phyloP scores from a whole-genome alignment of 2,329 filamentous ascomycete genomes.

The Rutstroemia sp. region DNA sequence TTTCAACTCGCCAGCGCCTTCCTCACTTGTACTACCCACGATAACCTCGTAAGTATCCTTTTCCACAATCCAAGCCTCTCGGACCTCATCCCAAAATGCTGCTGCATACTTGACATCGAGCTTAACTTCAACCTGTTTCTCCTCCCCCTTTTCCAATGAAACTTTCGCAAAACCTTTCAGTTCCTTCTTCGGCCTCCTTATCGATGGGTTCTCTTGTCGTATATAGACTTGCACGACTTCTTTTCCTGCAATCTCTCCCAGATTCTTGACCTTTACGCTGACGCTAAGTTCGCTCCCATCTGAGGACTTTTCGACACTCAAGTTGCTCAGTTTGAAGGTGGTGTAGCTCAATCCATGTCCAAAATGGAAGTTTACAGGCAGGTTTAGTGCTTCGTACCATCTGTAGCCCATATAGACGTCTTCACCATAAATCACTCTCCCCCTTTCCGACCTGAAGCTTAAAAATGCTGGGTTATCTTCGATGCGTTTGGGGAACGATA shows the following conservation, averaged over 20 bases:
- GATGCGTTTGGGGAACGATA: conserved; percentile 61
- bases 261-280: conserved; percentile 39
- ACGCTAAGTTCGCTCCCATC: neutral
- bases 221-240: conserved; percentile 54
- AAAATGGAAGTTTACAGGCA: conserved; percentile 65
- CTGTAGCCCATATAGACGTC: conserved; percentile 77
- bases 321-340: conserved; percentile 40
- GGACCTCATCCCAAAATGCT: conserved; percentile 36
- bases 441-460: conserved; percentile 65
- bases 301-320: neutral
- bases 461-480: conserved; percentile 70
- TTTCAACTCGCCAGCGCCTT: conserved; percentile 40
- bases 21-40: conserved; percentile 33
- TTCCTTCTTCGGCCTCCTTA: conserved; percentile 48
- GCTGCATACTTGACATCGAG: conserved; percentile 35
- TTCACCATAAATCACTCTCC: conserved; percentile 69
- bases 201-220: conserved; percentile 43
- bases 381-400: conserved; percentile 66
- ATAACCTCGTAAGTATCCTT: conserved; percentile 33
- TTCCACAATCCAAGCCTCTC: conserved; percentile 33
- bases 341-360: conserved; percentile 76
- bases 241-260: conserved; percentile 44
- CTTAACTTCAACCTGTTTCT: conserved; percentile 46
- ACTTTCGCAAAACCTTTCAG: conserved; percentile 61
- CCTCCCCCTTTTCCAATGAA: conserved; percentile 51